These are phyloP conservation scores for Taiozyma onychis DNA, from an alignment of 1,139 yeast species.

Conservation along the genomic window DNA sequence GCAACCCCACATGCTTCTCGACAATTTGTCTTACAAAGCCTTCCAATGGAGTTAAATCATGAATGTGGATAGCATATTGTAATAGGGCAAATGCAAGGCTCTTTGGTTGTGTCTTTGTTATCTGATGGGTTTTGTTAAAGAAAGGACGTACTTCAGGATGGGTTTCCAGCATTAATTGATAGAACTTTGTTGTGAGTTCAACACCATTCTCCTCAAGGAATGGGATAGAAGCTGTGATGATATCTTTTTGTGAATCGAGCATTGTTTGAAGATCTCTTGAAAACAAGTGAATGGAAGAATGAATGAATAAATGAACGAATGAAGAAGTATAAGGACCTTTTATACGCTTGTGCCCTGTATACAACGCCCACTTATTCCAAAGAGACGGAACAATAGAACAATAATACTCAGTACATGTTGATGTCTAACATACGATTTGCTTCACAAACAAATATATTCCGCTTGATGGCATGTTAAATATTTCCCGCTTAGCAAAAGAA, in stretches of 20 bases:
- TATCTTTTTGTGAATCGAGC: slow-evolving; percentile 16
- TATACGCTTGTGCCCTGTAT: no score
- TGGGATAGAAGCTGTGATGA: slow-evolving; percentile 54
- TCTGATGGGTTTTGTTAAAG: slow-evolving; percentile 58
- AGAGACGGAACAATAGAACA: neutral
- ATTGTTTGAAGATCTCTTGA: neutral
- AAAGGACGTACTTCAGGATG: slow-evolving; percentile 52
- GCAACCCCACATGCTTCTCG: slow-evolving; percentile 60
- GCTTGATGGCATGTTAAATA: neutral
- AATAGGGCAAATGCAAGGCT: slow-evolving; percentile 60
- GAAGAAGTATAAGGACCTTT: no score
- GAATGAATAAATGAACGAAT: no score
- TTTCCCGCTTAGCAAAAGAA: neutral
- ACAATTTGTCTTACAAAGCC: slow-evolving; percentile 57
- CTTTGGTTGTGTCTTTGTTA: slow-evolving; percentile 51
- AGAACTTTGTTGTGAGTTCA: slow-evolving; percentile 48
- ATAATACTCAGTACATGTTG: neutral
- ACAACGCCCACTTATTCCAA: neutral
- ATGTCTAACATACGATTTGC: neutral
- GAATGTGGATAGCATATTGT: slow-evolving; percentile 60
- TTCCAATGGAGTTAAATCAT: slow-evolving; percentile 47
- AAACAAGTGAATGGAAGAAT: no score
- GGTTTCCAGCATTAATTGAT: slow-evolving; percentile 46
- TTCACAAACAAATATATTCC: neutral
- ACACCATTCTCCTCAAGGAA: slow-evolving; percentile 52